Conservation (phyloP, 1,139 yeast genomes). For the Blastobotrys niveus region DNA sequence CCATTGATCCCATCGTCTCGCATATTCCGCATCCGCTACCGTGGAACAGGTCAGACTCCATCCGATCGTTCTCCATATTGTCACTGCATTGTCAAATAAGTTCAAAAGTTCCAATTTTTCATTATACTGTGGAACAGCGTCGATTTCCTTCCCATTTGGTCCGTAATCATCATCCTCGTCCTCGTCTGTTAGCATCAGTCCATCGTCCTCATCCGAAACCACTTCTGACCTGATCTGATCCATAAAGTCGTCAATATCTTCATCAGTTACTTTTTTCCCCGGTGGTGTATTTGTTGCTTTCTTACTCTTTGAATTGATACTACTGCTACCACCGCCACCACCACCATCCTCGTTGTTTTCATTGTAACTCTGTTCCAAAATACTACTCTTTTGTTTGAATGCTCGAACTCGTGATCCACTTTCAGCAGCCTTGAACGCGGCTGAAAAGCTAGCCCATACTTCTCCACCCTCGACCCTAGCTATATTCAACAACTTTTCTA, state of each 20-base stretch:
- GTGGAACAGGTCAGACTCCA: slow-evolving; percentile 22
- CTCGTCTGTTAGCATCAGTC: background rate
- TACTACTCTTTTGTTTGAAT: background rate
- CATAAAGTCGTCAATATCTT: background rate
- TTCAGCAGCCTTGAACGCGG: background rate
- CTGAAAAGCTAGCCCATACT: background rate
- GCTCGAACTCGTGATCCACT: background rate
- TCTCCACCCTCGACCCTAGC: background rate
- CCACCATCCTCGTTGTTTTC: background rate
- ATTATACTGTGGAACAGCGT: background rate
- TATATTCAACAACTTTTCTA: slow-evolving; percentile 6
- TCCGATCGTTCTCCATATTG: slow-evolving; percentile 20
- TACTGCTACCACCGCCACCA: background rate
- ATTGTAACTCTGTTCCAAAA: background rate
- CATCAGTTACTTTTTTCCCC: background rate
- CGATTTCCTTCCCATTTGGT: background rate
- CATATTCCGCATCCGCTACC: slow-evolving; percentile 15
- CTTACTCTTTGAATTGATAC: background rate
- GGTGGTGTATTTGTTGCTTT: background rate
- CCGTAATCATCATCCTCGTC: background rate
- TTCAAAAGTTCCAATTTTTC: background rate
- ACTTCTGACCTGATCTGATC: background rate
- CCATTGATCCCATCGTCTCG: slow-evolving; percentile 20
- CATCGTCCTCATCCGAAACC: background rate
- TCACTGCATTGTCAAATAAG: background rate